A percentile compares a stretch with the other conserved stretches of the same genome.
Conservation (phyloP, 1,284 basidiomycete genomes). For the Afroboletus lepidellus region DNA sequence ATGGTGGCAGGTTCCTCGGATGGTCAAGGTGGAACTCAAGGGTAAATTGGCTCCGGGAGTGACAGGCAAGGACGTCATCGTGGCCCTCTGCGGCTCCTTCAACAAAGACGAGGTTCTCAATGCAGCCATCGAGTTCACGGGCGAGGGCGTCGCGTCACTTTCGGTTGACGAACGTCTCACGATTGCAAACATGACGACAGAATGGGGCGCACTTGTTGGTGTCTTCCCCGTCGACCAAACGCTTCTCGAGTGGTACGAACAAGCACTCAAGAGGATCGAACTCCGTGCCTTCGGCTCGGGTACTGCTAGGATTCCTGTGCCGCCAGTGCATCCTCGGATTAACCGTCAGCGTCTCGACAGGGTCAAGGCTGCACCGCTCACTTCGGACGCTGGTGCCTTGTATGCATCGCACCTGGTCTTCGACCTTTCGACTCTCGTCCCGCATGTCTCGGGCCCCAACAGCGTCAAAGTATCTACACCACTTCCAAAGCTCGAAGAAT, state of each 20-base stretch:
- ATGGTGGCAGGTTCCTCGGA: slow-evolving; percentile 99
- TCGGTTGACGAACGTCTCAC: slow-evolving; percentile 92
- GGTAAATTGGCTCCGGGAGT: slow-evolving; percentile 86
- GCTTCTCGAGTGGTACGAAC: slow-evolving; percentile 87
- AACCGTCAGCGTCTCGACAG: slow-evolving; percentile 73
- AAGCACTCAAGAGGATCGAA: slow-evolving; percentile 75
- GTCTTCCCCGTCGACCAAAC: slow-evolving; percentile 92
- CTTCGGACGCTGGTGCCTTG: slow-evolving; percentile 76
- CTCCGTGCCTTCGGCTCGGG: slow-evolving; percentile 71
- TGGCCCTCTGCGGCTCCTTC: slow-evolving; percentile 95
- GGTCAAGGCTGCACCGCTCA: slow-evolving; percentile 55
- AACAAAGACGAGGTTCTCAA: slow-evolving; percentile 98
- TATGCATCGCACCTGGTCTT: slow-evolving; percentile 91
- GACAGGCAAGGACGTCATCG: slow-evolving; percentile 98
- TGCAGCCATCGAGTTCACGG: slow-evolving; percentile 96
- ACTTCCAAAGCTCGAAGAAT: slow-evolving; percentile 74
- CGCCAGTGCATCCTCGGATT: slow-evolving; percentile 85
- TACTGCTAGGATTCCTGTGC: slow-evolving; percentile 53
- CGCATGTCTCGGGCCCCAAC: slow-evolving; percentile 96
- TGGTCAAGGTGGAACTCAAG: slow-evolving; percentile 91
- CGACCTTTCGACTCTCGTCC: slow-evolving; percentile 91
- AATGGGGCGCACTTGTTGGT: slow-evolving; percentile 97
- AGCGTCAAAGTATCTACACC: slow-evolving; percentile 96
- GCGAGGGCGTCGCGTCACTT: slow-evolving; percentile 83
- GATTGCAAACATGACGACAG: slow-evolving; percentile 98